Percentiles rank a stretch among this genome's conserved stretches.
Conservation (phyloP, 192 early-diverging fungal genomes). For the Coemansia sp. region DNA sequence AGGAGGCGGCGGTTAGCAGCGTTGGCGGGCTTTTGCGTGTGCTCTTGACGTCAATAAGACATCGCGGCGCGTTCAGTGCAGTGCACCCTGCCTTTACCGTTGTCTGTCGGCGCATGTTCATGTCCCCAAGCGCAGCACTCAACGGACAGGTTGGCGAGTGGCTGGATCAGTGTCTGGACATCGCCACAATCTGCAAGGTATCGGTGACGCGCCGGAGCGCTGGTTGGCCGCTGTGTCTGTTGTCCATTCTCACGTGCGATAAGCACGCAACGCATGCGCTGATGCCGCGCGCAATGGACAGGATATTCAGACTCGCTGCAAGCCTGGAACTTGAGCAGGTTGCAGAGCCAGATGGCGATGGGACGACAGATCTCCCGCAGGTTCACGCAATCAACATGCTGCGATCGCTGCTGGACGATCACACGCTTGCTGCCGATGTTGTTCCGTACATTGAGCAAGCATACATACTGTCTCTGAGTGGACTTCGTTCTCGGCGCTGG, state of each 20-base stretch:
- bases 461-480: constrained; percentile 74
- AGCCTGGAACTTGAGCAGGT: constrained; percentile 20
- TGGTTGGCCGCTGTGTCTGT: constrained; percentile 83
- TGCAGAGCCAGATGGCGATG: constrained; percentile 31
- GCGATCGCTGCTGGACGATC: constrained; percentile 79
- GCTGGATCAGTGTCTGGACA: constrained; percentile 78
- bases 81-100: constrained; percentile 77
- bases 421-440: constrained; percentile 71
- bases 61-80: constrained; percentile 89
- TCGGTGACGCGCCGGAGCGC: constrained; percentile 93
- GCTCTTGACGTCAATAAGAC: constrained; percentile 75
- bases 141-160: constrained; percentile 64
- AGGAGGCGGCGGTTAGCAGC: constrained; percentile 30
- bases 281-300: constrained; percentile 66
- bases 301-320: constrained; percentile 62
- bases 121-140: constrained; percentile 56
- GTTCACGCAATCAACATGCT: constrained; percentile 94
- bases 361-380: constrained; percentile 80
- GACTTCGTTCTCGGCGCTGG: constrained; percentile 79
- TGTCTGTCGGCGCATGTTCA: constrained; percentile 69
- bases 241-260: constrained; percentile 76
- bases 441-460: constrained; percentile 76
- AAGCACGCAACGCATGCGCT: constrained; percentile 60
- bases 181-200: constrained; percentile 68
- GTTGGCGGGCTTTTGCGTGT: constrained; percentile 55